phyloP scores from a whole-genome alignment of 768 basidiomycete genomes.

The Lanmaoa rubissima region DNA sequence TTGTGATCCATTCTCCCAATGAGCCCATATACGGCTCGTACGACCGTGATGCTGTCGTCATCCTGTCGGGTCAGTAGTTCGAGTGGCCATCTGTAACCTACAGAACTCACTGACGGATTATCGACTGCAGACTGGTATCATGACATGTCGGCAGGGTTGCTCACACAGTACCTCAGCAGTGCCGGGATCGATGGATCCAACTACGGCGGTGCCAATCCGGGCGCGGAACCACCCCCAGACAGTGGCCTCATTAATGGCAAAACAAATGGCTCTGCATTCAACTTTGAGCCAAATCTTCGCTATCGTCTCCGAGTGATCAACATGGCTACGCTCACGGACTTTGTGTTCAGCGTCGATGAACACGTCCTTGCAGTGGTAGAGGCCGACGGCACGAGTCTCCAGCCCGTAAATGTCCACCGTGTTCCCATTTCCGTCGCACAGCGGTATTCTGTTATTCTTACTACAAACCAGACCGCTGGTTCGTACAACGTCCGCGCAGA shows the following conservation, averaged over 20 bases:
- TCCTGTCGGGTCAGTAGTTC: conserved; percentile 32
- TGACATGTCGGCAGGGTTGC: conserved; percentile 29
- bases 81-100: neutral
- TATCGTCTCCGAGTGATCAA: conserved; percentile 51
- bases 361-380: conserved; percentile 49
- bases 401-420: conserved; percentile 38
- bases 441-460: conserved; percentile 48
- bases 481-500: conserved; percentile 38
- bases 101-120: neutral
- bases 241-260: conserved; percentile 36
- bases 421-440: conserved; percentile 46
- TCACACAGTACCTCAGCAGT: conserved; percentile 30
- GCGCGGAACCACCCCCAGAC: conserved; percentile 40
- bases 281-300: conserved; percentile 34
- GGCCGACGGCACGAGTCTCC: conserved; percentile 45
- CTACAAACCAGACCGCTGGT: conserved; percentile 38
- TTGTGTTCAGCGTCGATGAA: conserved; percentile 44
- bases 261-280: conserved; percentile 23
- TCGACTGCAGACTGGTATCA: conserved; percentile 33
- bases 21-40: conserved; percentile 34
- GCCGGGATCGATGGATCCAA: conserved; percentile 29
- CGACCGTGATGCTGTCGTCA: conserved; percentile 40
- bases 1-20: conserved; percentile 44
- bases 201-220: conserved; percentile 29
- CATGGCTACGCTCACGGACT: conserved; percentile 45